Evolutionary conservation across 177 flowering plant genomes (phyloP).

Genomic region (Vitis hybrid): DNA sequence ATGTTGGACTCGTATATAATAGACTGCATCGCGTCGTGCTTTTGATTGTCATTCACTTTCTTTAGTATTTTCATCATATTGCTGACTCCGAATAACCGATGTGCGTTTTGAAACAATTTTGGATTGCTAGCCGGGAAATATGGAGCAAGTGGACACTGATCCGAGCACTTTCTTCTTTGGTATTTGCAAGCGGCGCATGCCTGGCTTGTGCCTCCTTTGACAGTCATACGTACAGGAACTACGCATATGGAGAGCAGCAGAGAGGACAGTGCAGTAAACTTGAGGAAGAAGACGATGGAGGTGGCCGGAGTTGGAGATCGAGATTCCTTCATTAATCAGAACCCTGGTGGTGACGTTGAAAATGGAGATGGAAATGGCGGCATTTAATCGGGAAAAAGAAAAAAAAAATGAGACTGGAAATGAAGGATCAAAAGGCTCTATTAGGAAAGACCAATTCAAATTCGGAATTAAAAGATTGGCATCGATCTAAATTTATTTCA

Average conservation of each 20-base stretch:
- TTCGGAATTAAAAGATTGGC: no score
- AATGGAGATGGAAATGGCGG: no score
- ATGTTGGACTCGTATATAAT: conserved; percentile 44
- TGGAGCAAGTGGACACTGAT: conserved; percentile 53
- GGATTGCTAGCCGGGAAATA: conserved; percentile 60
- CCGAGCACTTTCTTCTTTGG: conserved; percentile 53
- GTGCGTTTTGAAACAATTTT: conserved; percentile 50
- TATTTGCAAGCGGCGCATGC: conserved; percentile 80
- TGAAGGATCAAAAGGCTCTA: no score
- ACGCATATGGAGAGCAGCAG: background rate
- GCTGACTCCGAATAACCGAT: conserved; percentile 55
- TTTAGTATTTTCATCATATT: conserved; percentile 44
- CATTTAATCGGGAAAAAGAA: no score
- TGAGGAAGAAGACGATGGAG: no score
- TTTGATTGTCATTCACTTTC: conserved; percentile 17
- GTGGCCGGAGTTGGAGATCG: background rate
- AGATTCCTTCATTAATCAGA: no score
- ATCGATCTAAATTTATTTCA: no score
- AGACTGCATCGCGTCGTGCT: conserved; percentile 49
- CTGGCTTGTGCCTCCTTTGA: conserved; percentile 54
- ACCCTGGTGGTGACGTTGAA: no score
- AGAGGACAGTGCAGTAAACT: no score
- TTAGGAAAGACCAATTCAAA: no score
- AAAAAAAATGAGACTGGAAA: no score
- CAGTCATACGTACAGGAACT: conserved; percentile 12